phyloP scores from a whole-genome alignment of 768 basidiomycete genomes.

The Nidularia sp. region DNA sequence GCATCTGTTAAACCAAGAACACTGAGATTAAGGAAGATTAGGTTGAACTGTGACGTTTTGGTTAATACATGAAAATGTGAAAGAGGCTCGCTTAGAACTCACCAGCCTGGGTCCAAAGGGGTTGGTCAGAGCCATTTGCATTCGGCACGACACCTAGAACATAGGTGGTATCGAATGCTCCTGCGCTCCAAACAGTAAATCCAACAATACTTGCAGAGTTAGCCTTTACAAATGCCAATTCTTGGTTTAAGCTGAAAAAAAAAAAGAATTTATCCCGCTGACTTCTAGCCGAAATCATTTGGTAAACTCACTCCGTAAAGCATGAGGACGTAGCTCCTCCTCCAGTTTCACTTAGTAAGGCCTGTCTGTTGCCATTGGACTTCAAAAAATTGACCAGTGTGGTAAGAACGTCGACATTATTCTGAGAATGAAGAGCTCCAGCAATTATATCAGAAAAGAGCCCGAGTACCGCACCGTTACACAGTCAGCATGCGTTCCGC shows the following conservation, averaged over 20 bases:
- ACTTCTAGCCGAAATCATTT: no score
- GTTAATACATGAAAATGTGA: no score
- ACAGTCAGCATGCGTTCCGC: conserved; percentile 31
- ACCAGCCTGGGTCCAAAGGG: conserved; percentile 38
- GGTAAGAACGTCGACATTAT: conserved; percentile 39
- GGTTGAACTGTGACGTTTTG: conserved; percentile 9
- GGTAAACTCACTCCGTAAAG: conserved; percentile 27
- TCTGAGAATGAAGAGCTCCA: conserved; percentile 13
- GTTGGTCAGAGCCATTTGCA: conserved; percentile 42
- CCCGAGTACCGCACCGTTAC: conserved; percentile 14
- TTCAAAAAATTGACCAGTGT: conserved; percentile 36
- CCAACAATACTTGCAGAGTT: conserved; percentile 39
- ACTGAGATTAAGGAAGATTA: conserved; percentile 13
- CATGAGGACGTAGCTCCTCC: conserved; percentile 50
- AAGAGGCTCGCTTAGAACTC: conserved; percentile 6
- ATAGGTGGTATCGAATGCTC: conserved; percentile 47
- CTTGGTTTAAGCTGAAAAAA: conserved; percentile 33
- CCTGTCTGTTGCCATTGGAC: conserved; percentile 29
- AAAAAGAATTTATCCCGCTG: no score
- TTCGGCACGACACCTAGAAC: conserved; percentile 45
- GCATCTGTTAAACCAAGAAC: neutral
- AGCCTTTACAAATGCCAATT: conserved; percentile 42
- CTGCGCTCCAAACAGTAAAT: conserved; percentile 53
- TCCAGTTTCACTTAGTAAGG: conserved; percentile 43
- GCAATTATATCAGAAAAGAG: neutral